Conservation (phyloP, 176 grass and related monocot genomes). For the Zoysia pacifica region DNA sequence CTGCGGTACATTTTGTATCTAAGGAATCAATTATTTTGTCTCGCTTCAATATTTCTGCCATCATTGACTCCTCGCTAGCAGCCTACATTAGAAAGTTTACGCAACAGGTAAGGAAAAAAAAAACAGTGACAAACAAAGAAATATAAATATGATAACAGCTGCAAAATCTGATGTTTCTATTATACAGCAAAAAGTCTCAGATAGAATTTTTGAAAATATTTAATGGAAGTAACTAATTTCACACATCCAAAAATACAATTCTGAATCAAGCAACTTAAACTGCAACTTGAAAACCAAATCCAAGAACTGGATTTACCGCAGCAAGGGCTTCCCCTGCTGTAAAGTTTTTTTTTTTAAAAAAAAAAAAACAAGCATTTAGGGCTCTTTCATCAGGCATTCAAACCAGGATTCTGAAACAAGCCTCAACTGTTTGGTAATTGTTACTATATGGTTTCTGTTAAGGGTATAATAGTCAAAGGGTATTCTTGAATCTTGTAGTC, state of each 20-base stretch:
- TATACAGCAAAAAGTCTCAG: not conserved
- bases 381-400: not conserved
- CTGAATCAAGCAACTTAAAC: not conserved
- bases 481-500: no score
- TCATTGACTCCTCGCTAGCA: constrained; percentile 77
- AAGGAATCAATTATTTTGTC: constrained; percentile 70
- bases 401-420: not conserved
- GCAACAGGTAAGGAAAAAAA: constrained; percentile 10
- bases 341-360: no score
- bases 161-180: constrained; percentile 12
- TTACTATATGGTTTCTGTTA: not conserved
- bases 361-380: not conserved
- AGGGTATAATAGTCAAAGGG: no score
- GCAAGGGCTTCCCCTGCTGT: no score
- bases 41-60: constrained; percentile 70
- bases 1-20: constrained; percentile 53
- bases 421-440: not conserved
- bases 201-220: not conserved
- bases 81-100: constrained; percentile 51
- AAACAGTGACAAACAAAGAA: constrained; percentile 12
- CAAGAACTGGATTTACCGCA: no score
- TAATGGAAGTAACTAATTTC: constrained; percentile 2
- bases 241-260: not conserved
- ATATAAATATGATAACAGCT: not conserved
- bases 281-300: not conserved